A percentile compares a stretch with the other conserved stretches of the same genome.
These are phyloP conservation scores for Citrus trifoliata DNA, from an alignment of 345 rosid genomes.

Conservation along the genomic window DNA sequence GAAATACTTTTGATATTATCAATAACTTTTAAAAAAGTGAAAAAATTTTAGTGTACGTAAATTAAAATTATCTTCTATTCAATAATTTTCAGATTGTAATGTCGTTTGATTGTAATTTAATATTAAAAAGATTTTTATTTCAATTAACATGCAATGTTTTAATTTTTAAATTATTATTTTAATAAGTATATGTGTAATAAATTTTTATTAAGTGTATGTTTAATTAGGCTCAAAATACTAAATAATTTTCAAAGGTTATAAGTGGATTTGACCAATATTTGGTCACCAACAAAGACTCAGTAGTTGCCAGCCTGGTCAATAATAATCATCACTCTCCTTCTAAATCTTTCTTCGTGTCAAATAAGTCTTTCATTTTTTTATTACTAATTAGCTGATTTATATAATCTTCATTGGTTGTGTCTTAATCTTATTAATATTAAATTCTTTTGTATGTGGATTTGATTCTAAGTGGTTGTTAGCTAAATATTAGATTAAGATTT, in stretches of 20 bases:
- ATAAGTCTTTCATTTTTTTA: background rate
- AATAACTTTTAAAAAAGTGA: background rate
- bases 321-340: background rate
- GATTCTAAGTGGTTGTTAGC: background rate
- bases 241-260: no score
- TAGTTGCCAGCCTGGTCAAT: background rate
- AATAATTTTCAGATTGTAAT: no score
- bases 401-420: no score
- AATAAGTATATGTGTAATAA: accelerated
- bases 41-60: no score
- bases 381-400: background rate
- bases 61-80: no score
- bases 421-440: no score
- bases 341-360: background rate
- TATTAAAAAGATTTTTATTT: no score
- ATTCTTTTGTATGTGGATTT: background rate
- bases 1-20: background rate
- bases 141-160: no score
- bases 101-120: no score
- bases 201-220: no score
- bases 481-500: background rate
- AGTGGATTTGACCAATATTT: background rate
- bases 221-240: no score
- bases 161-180: no score
- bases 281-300: background rate